Percentiles rank a stretch among this genome's conserved stretches.
These are phyloP conservation scores for Henningerozyma blattae DNA, from an alignment of 805 yeast species.

Conservation along the genomic window DNA sequence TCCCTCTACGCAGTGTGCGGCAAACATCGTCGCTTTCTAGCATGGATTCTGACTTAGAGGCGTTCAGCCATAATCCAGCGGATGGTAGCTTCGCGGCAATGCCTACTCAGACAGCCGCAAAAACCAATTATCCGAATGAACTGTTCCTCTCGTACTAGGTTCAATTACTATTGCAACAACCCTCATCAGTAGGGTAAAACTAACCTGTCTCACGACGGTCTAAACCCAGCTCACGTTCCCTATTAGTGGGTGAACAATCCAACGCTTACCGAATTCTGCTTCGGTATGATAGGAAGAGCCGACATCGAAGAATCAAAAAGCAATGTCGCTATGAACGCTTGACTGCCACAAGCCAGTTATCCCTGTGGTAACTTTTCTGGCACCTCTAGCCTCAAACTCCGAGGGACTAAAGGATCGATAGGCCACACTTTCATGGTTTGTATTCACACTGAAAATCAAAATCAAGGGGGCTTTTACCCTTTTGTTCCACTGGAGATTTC, in stretches of 20 bases:
- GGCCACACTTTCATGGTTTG: constrained; percentile 39
- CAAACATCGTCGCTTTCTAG: constrained; percentile 34
- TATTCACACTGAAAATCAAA: constrained; percentile 36
- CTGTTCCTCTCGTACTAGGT: constrained; percentile 37
- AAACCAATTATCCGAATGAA: constrained; percentile 36
- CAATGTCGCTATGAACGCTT: constrained; percentile 38
- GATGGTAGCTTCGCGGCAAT: constrained; percentile 39
- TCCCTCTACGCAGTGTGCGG: constrained; percentile 32
- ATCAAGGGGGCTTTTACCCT: constrained; percentile 36
- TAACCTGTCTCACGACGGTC: constrained; percentile 36
- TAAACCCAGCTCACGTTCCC: constrained; percentile 34
- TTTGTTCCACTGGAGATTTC: constrained; percentile 35
- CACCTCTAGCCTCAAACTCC: constrained; percentile 35
- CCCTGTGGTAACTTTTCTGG: constrained; percentile 34
- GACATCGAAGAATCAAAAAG: constrained; percentile 37
- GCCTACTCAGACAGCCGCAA: constrained; percentile 36
- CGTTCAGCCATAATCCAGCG: constrained; percentile 39
- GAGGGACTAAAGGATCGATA: constrained; percentile 37
- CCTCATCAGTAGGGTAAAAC: constrained; percentile 33
- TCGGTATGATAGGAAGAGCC: constrained; percentile 40
- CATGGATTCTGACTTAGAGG: constrained; percentile 43
- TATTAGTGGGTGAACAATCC: constrained; percentile 37
- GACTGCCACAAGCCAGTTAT: constrained; percentile 36
- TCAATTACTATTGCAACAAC: constrained; percentile 31
- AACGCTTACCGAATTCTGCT: constrained; percentile 36